phyloP scores from a whole-genome alignment of 1,284 basidiomycete genomes.

The Apiotrichum mycotoxinovorans region DNA sequence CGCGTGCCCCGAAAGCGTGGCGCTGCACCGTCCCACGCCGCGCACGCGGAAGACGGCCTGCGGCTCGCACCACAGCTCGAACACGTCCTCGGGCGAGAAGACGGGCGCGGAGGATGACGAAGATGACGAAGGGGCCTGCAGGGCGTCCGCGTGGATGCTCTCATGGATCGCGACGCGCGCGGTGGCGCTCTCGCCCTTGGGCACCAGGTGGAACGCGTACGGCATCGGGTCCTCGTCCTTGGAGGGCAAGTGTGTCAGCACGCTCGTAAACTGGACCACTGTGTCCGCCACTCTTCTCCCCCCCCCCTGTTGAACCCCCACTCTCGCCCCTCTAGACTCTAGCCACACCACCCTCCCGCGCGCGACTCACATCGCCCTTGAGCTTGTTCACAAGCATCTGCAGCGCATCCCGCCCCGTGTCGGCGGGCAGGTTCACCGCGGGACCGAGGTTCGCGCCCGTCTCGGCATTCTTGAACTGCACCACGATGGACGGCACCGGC shows the following conservation, averaged over 20 bases:
- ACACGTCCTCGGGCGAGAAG: constrained; percentile 80
- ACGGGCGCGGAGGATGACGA: constrained; percentile 23
- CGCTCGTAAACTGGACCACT: not conserved
- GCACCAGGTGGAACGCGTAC: constrained; percentile 77
- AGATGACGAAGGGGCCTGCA: constrained; percentile 56
- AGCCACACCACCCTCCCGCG: too few species aligned
- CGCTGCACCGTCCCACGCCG: constrained; percentile 87
- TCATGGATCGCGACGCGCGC: constrained; percentile 73
- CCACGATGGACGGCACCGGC: constrained; percentile 66
- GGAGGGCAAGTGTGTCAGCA: constrained; percentile 22
- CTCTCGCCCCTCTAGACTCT: not conserved
- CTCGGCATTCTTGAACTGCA: constrained; percentile 85
- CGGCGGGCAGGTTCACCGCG: constrained; percentile 79
- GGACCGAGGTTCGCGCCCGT: constrained; percentile 76
- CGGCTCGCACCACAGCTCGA: constrained; percentile 82
- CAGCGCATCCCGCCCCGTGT: constrained; percentile 75
- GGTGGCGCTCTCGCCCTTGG: constrained; percentile 39
- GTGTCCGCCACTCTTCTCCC: not conserved
- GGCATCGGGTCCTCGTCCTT: constrained; percentile 85
- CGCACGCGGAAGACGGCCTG: constrained; percentile 94
- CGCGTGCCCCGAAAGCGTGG: constrained; percentile 81
- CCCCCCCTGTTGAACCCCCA: not conserved
- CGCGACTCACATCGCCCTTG: constrained; percentile 60
- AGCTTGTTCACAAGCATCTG: constrained; percentile 83
- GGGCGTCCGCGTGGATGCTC: constrained; percentile 73